phyloP scores from a whole-genome alignment of 768 basidiomycete genomes.

The Lactarius psammicola region DNA sequence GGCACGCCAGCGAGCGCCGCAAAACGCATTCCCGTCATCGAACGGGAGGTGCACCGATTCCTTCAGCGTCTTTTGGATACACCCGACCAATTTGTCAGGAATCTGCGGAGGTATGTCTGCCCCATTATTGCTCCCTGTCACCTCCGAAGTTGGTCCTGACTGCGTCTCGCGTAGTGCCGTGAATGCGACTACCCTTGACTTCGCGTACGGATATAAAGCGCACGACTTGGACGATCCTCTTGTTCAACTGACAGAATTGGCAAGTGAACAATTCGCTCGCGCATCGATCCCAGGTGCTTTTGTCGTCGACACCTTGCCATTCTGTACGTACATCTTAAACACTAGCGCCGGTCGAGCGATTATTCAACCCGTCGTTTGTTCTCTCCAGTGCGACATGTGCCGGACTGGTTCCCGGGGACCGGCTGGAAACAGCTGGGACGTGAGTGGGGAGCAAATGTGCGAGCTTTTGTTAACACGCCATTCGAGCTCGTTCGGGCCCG shows the following conservation, averaged over 20 bases:
- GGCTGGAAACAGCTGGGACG: slow-evolving; percentile 29
- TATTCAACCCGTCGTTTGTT: not conserved
- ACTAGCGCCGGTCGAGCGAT: not conserved
- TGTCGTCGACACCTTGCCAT: slow-evolving; percentile 32
- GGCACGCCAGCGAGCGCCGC: slow-evolving; percentile 32
- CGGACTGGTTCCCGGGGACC: slow-evolving; percentile 38
- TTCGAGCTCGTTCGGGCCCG: slow-evolving; percentile 25
- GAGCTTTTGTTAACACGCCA: slow-evolving; percentile 20
- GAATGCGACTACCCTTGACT: slow-evolving; percentile 33
- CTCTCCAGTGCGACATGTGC: slow-evolving; percentile 32
- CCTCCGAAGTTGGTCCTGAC: too few relatives aligned
- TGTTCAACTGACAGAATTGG: slow-evolving; percentile 28
- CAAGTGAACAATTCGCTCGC: slow-evolving; percentile 17
- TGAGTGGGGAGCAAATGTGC: not conserved
- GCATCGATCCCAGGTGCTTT: slow-evolving; percentile 27
- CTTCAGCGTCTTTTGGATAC: slow-evolving; percentile 15
- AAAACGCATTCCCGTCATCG: slow-evolving; percentile 10
- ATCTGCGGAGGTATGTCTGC: slow-evolving; percentile 13
- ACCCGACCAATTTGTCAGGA: slow-evolving; percentile 11
- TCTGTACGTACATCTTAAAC: slow-evolving; percentile 26
- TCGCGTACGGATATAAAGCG: slow-evolving; percentile 36
- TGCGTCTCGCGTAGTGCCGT: slow-evolving; percentile 27
- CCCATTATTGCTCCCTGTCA: not conserved
- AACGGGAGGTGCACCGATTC: slow-evolving; percentile 24
- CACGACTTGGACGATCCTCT: slow-evolving; percentile 32